Conservation (phyloP, 768 basidiomycete genomes). For the Flagelloscypha sp. region DNA sequence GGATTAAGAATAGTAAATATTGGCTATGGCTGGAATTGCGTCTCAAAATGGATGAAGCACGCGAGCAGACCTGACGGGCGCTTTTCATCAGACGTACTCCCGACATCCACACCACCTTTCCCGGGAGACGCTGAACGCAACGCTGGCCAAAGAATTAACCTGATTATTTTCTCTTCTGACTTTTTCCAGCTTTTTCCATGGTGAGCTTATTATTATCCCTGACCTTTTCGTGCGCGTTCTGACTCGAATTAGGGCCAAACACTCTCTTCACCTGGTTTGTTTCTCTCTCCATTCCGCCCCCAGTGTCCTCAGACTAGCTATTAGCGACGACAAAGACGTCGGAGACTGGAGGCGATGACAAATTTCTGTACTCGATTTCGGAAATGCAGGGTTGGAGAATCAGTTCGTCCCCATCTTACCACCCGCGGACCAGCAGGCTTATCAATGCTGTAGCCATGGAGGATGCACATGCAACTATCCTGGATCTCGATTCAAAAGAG, state of each 20-base stretch:
- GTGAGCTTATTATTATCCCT: too few species aligned
- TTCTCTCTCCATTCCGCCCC: slow-evolving; percentile 3
- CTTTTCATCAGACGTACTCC: too few species aligned
- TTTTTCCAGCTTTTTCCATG: too few species aligned
- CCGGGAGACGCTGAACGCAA: too few species aligned
- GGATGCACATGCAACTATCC: slow-evolving; percentile 77
- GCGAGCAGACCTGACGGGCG: too few species aligned
- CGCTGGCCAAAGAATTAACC: too few species aligned
- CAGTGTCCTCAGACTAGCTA: slow-evolving; percentile 9
- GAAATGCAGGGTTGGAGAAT: slow-evolving; percentile 99
- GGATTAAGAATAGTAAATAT: too few species aligned
- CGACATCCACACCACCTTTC: too few species aligned
- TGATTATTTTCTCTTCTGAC: too few species aligned
- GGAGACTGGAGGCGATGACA: slow-evolving; percentile 59
- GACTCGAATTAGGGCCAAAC: slow-evolving; percentile 65
- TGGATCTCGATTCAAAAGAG: slow-evolving; percentile 49
- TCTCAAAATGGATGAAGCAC: too few species aligned
- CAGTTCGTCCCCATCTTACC: slow-evolving; percentile 49
- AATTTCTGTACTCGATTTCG: slow-evolving; percentile 67
- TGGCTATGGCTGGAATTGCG: too few species aligned
- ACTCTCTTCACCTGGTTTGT: slow-evolving; percentile 69
- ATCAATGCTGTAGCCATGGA: slow-evolving; percentile 73
- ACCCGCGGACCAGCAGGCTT: slow-evolving; percentile 11
- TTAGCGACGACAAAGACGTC: slow-evolving; percentile 80
- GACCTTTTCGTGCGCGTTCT: too few species aligned